Evolutionary conservation across 768 basidiomycete genomes (phyloP).

Genomic region (Exsudoporus frostii): DNA sequence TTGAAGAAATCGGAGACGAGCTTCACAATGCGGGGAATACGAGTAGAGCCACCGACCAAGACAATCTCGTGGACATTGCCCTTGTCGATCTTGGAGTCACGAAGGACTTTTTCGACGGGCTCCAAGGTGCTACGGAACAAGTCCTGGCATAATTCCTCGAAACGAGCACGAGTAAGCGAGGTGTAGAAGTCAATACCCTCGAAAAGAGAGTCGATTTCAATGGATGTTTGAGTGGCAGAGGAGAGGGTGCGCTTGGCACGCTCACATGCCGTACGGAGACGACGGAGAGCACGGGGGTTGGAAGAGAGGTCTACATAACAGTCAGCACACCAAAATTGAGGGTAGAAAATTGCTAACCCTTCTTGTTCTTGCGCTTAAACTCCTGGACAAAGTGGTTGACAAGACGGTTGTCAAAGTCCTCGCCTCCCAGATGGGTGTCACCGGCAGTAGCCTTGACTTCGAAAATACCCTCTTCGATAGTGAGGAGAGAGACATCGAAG

Average conservation of each 20-base stretch:
- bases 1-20: conserved; percentile 98
- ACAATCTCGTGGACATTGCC: conserved; percentile 94
- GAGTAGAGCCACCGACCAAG: conserved; percentile 96
- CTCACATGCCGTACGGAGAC: conserved; percentile 96
- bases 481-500: conserved; percentile 95
- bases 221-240: conserved; percentile 92
- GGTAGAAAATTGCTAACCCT: conserved; percentile 45
- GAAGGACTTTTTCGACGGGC: conserved; percentile 96
- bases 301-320: conserved; percentile 65
- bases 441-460: conserved; percentile 98
- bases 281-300: conserved; percentile 94
- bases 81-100: conserved; percentile 98
- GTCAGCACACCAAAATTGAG: conserved; percentile 1
- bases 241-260: conserved; percentile 98
- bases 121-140: conserved; percentile 93
- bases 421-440: conserved; percentile 97
- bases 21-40: conserved; percentile 96
- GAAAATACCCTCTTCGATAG: conserved; percentile 96
- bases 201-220: conserved; percentile 97
- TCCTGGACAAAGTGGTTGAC: conserved; percentile 96
- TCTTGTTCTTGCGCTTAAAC: conserved; percentile 98
- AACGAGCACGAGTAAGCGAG: conserved; percentile 95
- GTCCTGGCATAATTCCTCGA: conserved; percentile 94
- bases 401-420: conserved; percentile 97
- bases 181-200: conserved; percentile 99